Evolutionary conservation across 345 rosid genomes (phyloP), one percentile per base, ranked within the genome.

Genomic region (Triadica sebifera): DNA sequence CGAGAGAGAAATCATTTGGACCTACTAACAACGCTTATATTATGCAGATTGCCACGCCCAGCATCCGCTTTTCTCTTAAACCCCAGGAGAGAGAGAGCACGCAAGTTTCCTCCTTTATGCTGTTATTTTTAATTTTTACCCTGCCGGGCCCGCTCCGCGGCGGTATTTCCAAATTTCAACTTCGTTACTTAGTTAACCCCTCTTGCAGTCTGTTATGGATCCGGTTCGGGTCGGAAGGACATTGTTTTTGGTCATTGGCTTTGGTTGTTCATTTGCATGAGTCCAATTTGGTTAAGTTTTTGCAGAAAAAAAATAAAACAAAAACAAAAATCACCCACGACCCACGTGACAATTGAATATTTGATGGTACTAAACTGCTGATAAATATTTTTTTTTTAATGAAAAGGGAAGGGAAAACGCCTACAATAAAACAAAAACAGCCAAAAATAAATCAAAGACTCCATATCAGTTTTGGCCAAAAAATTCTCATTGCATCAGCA

Each of bases 1-100:
- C 77, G 92, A 75, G 56, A 85, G 75, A 70, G 94, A 87, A 80
- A 84, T 89, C 98, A 94, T 94, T 78, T 70, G 72, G 71, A 12
- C 41, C 5, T 25, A 12, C 52, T 49, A 25, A 8, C 20, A 25
- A 47, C 10, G 53, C 19, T 24, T 65, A 16, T 12, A n/a, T 49
- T 25, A 19, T 25, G 39, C 17, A 60, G 64, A 25, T 16, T 11
- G 65, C 43, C 65, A 29, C 43, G 43, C 25, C 17, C 60, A 34
- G 47, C 59, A 69, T 53, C 11, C 61, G 62, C 19, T 68, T 50
- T 11, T 12, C n/a, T 3, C 46, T 37, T 69, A 53, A 69, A 56
- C 73, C 62, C 73, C 62, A 12, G 4, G 49, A 61, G 56, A 63
- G 12, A 17, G 22, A 7, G 17, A 29, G 41, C 13, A 29, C 34